Base-by-base conservation (phyloP, 1,284 basidiomycete genomes). In the Fomitopsis betulina region DNA sequence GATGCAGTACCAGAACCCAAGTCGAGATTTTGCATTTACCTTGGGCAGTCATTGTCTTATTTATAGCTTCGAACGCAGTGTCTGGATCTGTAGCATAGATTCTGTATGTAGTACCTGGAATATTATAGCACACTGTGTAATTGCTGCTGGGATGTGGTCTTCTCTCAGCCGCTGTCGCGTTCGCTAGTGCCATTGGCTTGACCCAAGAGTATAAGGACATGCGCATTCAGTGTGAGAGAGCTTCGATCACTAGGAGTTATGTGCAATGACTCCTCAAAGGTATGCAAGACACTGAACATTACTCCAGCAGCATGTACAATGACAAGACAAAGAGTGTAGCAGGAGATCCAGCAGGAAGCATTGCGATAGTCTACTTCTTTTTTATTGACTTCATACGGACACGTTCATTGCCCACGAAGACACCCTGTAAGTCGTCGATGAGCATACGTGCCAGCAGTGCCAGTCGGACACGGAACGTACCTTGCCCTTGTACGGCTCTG, bases 401-500 rank as follows among this genome's bases (percentile, higher is more conserved):
- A 43, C 87, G 89, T 73, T 98, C 95, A 63, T 86, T 83, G 32
- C 90, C 91, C 53, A 98, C 86, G 71, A 98, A 97, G 63, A 98
- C 88, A 60, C 96, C 96, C 89, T 95, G 64, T 1, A n/a, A 23
- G n/a, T 33, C 13, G 4, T 49, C 40, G 58, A 40, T 58, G 54
- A 33, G n/a, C 38, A 17, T 9, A 47, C 19, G 39, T 40, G 27
- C 37, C 2, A 33, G 15, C 7, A 49, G 25, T 21, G 25, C 21
- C 21, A 37, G 10, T 33, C 35, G 3, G 9, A 56, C n/a, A n/a
- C 5, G 56, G n/a, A 10, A 61, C 87, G 58, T 68, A 94, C 93
- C 83, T 97, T 96, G 67, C 94, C 95, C 77, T 98, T 95, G 78
- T 98, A 99, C 21, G 96, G 96, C 72, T 99, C 97, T 15, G 96